Conservation (phyloP, 2,329 filamentous ascomycete genomes). For the Knoxdaviesia proteae region DNA sequence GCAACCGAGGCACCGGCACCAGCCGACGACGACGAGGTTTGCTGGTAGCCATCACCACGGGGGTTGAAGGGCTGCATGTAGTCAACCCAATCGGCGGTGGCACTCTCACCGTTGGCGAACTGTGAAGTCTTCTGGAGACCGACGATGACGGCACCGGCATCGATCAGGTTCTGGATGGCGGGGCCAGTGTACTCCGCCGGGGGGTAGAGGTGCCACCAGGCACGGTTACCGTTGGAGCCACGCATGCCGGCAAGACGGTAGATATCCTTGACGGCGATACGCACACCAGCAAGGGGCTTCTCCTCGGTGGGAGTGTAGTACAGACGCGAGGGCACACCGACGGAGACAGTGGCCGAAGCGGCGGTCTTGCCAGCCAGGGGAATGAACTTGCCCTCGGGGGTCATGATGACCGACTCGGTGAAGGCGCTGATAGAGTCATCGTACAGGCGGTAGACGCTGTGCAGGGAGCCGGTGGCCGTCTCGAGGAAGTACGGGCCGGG, state of each 20-base stretch:
- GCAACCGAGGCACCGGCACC: constrained; percentile 17
- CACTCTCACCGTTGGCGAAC: constrained; percentile 21
- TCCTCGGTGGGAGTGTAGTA: constrained; percentile 30
- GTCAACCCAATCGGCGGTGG: constrained; percentile 27
- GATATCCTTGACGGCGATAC: constrained; percentile 43
- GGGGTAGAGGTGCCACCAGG: constrained; percentile 34
- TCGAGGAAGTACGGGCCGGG: constrained; percentile 18
- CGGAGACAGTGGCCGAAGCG: constrained; percentile 7
- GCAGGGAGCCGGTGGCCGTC: constrained; percentile 10
- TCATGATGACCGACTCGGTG: constrained; percentile 10
- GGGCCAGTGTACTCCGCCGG: constrained; percentile 24
- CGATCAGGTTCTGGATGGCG: constrained; percentile 33
- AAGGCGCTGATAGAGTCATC: constrained; percentile 13
- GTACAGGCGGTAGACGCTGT: constrained; percentile 16
- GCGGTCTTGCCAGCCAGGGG: background rate
- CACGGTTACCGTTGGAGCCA: constrained; percentile 33
- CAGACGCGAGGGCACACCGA: constrained; percentile 36
- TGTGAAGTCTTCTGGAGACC: constrained; percentile 25
- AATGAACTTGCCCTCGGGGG: constrained; percentile 10
- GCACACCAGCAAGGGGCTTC: constrained; percentile 38
- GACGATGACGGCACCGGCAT: constrained; percentile 32
- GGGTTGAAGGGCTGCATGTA: constrained; percentile 22
- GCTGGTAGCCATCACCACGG: constrained; percentile 24
- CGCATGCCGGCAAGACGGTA: constrained; percentile 32
- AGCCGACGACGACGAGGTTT: constrained; percentile 22